These are phyloP conservation scores for Schizopora paradoxa DNA, from an alignment of 1,284 basidiomycete species.

Conservation along the genomic window DNA sequence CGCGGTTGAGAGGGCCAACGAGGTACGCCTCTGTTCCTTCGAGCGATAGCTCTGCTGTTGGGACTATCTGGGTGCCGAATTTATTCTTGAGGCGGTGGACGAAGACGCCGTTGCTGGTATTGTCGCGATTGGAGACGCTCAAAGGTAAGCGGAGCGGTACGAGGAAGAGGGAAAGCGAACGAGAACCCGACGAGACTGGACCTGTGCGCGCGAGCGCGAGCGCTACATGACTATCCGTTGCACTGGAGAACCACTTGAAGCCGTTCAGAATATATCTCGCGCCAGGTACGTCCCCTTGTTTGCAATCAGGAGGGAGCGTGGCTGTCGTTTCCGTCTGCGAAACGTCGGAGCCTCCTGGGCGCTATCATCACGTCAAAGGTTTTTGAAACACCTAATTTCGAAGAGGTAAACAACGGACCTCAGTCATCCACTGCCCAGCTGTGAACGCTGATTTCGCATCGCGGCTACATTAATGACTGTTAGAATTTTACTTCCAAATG, in stretches of 20 bases:
- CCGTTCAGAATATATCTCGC: conserved; percentile 55
- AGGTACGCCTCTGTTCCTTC: conserved; percentile 59
- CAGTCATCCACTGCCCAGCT: conserved; percentile 84
- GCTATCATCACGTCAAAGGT: conserved; percentile 32
- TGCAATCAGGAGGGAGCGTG: conserved; percentile 27
- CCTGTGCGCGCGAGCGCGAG: conserved; percentile 71
- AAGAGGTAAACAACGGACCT: conserved; percentile 34
- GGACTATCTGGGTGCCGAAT: conserved; percentile 70
- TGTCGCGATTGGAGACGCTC: conserved; percentile 34
- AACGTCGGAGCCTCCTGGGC: conserved; percentile 74
- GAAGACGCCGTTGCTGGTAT: conserved; percentile 62
- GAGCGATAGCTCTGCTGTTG: conserved; percentile 73
- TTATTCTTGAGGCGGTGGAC: conserved; percentile 78
- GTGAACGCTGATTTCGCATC: conserved; percentile 62
- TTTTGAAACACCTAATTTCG: too few species aligned
- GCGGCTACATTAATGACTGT: conserved; percentile 36
- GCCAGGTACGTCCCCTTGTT: conserved; percentile 36
- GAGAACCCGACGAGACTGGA: conserved; percentile 43
- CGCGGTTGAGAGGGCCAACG: conserved; percentile 56
- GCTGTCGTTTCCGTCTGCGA: conserved; percentile 72
- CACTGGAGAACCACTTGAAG: conserved; percentile 83
- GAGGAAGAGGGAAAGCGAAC: conserved; percentile 67
- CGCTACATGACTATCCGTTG: conserved; percentile 70
- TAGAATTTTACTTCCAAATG: conserved; percentile 2
- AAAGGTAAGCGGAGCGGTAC: conserved; percentile 57